A percentile compares a stretch with the other conserved stretches of the same genome.
Conservation (phyloP, 1,139 yeast genomes). For the Geotrichum australiense region DNA sequence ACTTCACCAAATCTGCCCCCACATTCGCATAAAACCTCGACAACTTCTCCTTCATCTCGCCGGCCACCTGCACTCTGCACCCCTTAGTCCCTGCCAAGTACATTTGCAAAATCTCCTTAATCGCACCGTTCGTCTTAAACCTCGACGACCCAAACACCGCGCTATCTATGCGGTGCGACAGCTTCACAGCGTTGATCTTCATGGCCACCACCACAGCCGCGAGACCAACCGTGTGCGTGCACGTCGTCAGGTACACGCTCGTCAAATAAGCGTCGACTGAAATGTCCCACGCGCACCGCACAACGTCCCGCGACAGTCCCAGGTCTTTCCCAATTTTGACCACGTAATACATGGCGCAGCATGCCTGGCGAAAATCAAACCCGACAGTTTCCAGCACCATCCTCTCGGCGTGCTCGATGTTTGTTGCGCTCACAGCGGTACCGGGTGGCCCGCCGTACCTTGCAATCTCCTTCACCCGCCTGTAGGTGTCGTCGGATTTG, state of each 20-base stretch:
- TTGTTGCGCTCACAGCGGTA: no score
- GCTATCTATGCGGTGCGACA: conserved; percentile 27
- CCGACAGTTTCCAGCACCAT: conserved; percentile 66
- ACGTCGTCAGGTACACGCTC: conserved; percentile 60
- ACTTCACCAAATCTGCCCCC: no score
- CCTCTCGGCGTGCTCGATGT: conserved; percentile 43
- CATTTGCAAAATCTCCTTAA: conserved; percentile 55
- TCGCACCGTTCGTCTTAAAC: conserved; percentile 49
- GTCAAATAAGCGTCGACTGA: conserved; percentile 70
- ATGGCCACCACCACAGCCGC: conserved; percentile 52
- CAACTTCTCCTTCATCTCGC: no score
- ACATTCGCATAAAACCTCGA: no score
- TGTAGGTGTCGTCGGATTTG: conserved; percentile 84
- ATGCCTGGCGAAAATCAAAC: conserved; percentile 63
- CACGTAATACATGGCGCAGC: conserved; percentile 56
- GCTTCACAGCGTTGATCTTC: conserved; percentile 30
- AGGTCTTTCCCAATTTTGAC: conserved; percentile 59
- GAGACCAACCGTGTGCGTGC: conserved; percentile 76
- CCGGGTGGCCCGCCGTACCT: conserved; percentile 10
- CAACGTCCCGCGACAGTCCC: conserved; percentile 26
- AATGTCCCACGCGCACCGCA: conserved; percentile 60
- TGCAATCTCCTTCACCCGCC: conserved; percentile 58
- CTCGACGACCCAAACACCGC: conserved; percentile 23
- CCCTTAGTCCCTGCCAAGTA: no score
- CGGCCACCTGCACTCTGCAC: no score